Conservation (phyloP, 495 filamentous ascomycete species). For the Articulospora tetracladia region DNA sequence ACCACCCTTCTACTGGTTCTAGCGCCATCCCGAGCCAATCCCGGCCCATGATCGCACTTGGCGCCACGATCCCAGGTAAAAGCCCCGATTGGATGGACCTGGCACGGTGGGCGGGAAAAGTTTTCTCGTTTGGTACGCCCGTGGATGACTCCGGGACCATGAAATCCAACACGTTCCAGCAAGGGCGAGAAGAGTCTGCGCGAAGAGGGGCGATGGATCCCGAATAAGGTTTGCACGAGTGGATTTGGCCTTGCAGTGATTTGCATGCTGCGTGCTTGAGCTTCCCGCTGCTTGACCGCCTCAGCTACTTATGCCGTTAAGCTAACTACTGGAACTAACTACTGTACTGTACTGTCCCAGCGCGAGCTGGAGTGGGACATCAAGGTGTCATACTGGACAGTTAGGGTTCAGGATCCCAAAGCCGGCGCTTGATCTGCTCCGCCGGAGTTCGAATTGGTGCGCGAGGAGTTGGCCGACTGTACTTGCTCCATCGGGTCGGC, state of each 20-base stretch:
- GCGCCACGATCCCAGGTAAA: neutral
- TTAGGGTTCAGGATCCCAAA: too few species aligned
- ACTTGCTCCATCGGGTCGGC: too few species aligned
- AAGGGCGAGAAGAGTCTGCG: neutral
- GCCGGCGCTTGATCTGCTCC: too few species aligned
- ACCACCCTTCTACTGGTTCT: neutral
- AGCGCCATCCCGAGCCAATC: conserved; percentile 2
- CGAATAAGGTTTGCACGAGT: neutral
- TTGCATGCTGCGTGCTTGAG: neutral
- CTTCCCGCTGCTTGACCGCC: neutral
- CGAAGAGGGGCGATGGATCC: neutral
- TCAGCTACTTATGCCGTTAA: too few species aligned
- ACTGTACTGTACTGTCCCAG: too few species aligned
- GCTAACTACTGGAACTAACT: too few species aligned
- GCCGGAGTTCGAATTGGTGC: too few species aligned
- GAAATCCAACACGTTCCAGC: neutral
- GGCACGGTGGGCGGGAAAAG: neutral
- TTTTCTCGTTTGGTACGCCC: neutral
- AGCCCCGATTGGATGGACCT: neutral
- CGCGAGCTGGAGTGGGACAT: too few species aligned
- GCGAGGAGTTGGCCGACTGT: too few species aligned
- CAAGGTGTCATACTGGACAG: too few species aligned
- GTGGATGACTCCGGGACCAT: neutral
- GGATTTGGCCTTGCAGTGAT: neutral
- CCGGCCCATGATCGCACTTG: neutral